Conservation (phyloP, 2,329 filamentous ascomycete genomes). For the Aaosphaeria pasadenensis region DNA sequence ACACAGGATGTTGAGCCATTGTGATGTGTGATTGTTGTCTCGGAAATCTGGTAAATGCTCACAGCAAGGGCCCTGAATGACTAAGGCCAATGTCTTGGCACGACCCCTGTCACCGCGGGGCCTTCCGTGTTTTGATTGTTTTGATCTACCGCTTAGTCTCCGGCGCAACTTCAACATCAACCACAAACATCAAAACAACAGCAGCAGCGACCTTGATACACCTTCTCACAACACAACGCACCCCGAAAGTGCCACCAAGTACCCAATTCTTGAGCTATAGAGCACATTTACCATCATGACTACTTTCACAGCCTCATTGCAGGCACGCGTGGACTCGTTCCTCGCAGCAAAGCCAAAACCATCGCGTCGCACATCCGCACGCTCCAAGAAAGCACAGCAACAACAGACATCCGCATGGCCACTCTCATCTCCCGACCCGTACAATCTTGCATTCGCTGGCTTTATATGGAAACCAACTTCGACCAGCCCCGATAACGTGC, state of each 20-base stretch:
- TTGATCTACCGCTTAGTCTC: background rate
- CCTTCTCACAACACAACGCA: background rate
- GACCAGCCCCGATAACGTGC: constrained; percentile 78
- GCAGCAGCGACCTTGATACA: background rate
- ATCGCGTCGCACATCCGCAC: constrained; percentile 69
- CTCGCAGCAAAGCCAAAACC: constrained; percentile 57
- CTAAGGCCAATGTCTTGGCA: no score
- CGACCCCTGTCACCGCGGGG: background rate
- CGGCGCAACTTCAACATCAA: background rate
- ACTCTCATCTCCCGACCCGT: constrained; percentile 64
- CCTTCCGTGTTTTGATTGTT: background rate
- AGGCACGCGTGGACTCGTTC: constrained; percentile 80
- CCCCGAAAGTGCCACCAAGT: background rate
- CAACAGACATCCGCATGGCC: constrained; percentile 61
- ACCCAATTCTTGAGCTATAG: background rate
- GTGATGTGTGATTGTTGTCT: constrained; percentile 10
- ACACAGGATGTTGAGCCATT: constrained; percentile 31
- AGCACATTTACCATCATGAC: constrained; percentile 18
- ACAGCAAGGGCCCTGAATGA: no score
- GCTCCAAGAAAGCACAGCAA: background rate
- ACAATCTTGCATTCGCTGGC: constrained; percentile 82
- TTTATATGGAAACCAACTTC: constrained; percentile 82
- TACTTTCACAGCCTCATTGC: constrained; percentile 57
- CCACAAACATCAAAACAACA: background rate
- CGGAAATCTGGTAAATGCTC: background rate